Evolutionary conservation across 305 asterid genomes (phyloP), one percentile per base, ranked within the genome.

Genomic region (Withania somnifera): DNA sequence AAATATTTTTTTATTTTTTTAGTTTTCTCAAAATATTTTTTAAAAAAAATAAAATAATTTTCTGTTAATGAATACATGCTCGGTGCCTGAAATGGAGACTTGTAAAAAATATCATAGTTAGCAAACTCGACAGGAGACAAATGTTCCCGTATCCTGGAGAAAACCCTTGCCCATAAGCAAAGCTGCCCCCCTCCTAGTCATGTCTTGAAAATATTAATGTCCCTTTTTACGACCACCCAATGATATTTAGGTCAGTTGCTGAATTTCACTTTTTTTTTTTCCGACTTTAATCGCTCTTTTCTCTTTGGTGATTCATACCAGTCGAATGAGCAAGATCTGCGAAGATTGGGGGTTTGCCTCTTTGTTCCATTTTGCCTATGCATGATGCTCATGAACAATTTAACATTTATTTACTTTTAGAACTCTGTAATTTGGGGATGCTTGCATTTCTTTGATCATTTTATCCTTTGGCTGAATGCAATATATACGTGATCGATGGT

Each of bases 311-410:
- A 64, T 47, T 50, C 52, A 50, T 14, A 50, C 77, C 24, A 80
- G 51, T 80, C 52, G 14, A 15, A 57, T 79, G 76, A 79, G 50
- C 61, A 42, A 60, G n/a, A 60, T 60, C 24, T 28, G 64, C 10
- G 5, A 42, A 80, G 77, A 61, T 80, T 20, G 77, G 47, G 77
- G 52, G 51, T 57, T 80, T 47, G 77, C 78, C 77, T 63, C 63
- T 36, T 63, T 15, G 19, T 71, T 22, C 78, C 19, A 4, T 45
- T 71, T 71, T 71, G 30, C 38, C 57, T 42, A 42, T 69, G 78
- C 78, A 69, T 69, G 78, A 42, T 69, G 57, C 78, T 68, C 53
- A 42, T 11, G 57, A 42, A 24, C 36, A 42, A 22, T 56, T 47
- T 47, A 45, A 17, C 58, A 47, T 73, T 71, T 73, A 7, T 47